Base-by-base conservation (phyloP, 169 alveolate species). In the Plasmodium gallinaceum region DNA sequence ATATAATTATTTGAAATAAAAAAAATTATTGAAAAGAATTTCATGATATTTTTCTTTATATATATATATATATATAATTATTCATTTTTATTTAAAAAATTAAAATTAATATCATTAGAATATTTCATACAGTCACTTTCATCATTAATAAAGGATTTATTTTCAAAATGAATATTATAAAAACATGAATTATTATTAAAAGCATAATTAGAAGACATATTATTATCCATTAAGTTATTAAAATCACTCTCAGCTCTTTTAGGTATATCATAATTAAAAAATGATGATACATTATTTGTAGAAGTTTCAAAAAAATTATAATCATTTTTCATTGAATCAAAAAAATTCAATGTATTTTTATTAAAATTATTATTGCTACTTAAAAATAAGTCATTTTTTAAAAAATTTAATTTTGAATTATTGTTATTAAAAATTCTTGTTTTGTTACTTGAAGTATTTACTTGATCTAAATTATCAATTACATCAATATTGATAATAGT, bases 41-140 rank as follows among this genome's bases (percentile, higher is more conserved):
- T 1, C 4, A 32, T 32, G 39, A 32, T 2, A 32, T 32, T 1
- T 4, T 32, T 32, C 6, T 32, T 32, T 32, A 54, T 52, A 9
- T 14, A 52, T 52, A 48, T 48, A 48, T 48, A 52, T 52, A 51
- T 51, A 51, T 51, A 51, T 7, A 51, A 32, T 32, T 61, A 78
- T 5, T 57, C 89, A 43, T 14, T 58, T 18, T 51, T 66, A 46
- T 22, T 78, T 7, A 52, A 24, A 58, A 78, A 78, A 22, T 45
- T 68, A 18, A 78, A 52, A 24, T 45, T 46, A 48, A 78, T 12
- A 72, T 65, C 78, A 20, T 42, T 46, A 0, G 71, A 32, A 54
- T 45, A 43, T 16, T 78, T 43, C 0, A 78, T 42, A 45, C 68
- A 65, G 10, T 20, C 70, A 4, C 57, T 78, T 64, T 78, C 74